phyloP scores from a whole-genome alignment of 345 rosid genomes.

The Rhizophora apiculata region DNA sequence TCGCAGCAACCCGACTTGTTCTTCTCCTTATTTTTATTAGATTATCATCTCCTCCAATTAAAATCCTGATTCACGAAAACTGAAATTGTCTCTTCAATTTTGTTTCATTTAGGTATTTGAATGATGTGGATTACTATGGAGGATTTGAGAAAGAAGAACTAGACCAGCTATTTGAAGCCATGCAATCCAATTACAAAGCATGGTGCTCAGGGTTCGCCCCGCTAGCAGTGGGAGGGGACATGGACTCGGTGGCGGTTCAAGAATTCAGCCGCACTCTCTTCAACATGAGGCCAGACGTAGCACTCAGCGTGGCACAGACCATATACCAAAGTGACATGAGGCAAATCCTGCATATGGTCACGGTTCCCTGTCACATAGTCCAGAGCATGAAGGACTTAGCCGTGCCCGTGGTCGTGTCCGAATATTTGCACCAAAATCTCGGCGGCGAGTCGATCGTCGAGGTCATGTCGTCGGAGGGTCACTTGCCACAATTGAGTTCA shows the following conservation, averaged over 20 bases:
- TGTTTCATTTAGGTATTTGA: constrained; percentile 43
- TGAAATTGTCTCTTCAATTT: background rate
- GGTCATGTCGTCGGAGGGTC: constrained; percentile 79
- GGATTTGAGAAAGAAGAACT: constrained; percentile 86
- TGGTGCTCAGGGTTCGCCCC: constrained; percentile 96
- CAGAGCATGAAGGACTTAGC: constrained; percentile 88
- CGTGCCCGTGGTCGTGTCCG: constrained; percentile 72
- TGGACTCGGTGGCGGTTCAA: constrained; percentile 83
- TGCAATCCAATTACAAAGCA: constrained; percentile 71
- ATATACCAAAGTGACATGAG: constrained; percentile 82
- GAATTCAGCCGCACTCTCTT: constrained; percentile 90
- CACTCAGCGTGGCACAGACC: constrained; percentile 62
- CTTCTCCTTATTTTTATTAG: no score
- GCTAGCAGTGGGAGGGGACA: constrained; percentile 75
- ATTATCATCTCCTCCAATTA: no score
- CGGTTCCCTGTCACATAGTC: constrained; percentile 80
- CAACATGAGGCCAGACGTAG: constrained; percentile 96
- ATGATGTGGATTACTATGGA: constrained; percentile 75
- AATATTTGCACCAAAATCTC: constrained; percentile 65
- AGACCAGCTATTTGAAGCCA: constrained; percentile 73
- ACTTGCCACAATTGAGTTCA: constrained; percentile 91
- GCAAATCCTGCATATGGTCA: constrained; percentile 44
- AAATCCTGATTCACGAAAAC: no score
- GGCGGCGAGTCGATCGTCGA: constrained; percentile 74
- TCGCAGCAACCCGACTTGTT: no score